Base-by-base conservation (phyloP, 1,284 basidiomycete species). In the Fomitopsis palustris region DNA sequence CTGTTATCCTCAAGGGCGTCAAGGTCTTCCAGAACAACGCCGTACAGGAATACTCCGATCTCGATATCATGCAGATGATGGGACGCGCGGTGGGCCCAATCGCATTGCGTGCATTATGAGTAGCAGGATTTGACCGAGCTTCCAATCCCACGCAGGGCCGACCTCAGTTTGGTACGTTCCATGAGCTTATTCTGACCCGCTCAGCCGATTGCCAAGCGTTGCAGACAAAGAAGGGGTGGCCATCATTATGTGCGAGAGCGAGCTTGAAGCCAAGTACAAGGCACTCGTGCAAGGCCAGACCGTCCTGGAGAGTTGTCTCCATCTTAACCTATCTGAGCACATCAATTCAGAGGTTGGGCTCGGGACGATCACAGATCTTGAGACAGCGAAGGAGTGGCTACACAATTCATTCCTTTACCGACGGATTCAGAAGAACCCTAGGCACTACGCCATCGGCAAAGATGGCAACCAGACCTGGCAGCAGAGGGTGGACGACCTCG, bases 271-370 rank as follows among this genome's bases (percentile, higher is more conserved):
- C 10, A 92, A 93, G 68, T 95, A 93, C 71, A 79, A 80, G 53
- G 74, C 80, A 14, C 78, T 93, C 38, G 77, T 79, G 1, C 84
- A 87, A 64, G 87, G 84, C 17, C 82, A 80, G 58, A 94, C 89
- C 0, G 75, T 88, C 25, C 78, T 96, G 39, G 95, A 96, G 73
- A 95, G 92, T 70, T 89, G 83, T 62, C 81, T 96, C 31, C 95
- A 97, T 71, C 76, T 78, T 55, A 91, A 92, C 68, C 82, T 98
- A 10, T 78, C 87, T 1, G 95, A 97, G 70, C 93, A 97, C 70
- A 76, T 98, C 66, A 97, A 97, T 69, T 95, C 93, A 2, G 96
- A 98, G 75, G 90, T 97, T 55, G 88, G 88, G 0, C 80, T 97
- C 8, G 84, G 86, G 3, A 95, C 93, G 0, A 94, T 96, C 65